A percentile compares a stretch with the other conserved stretches of the same genome.
Conservation (phyloP, 2,329 filamentous ascomycete genomes). For the Neonectria hederae region DNA sequence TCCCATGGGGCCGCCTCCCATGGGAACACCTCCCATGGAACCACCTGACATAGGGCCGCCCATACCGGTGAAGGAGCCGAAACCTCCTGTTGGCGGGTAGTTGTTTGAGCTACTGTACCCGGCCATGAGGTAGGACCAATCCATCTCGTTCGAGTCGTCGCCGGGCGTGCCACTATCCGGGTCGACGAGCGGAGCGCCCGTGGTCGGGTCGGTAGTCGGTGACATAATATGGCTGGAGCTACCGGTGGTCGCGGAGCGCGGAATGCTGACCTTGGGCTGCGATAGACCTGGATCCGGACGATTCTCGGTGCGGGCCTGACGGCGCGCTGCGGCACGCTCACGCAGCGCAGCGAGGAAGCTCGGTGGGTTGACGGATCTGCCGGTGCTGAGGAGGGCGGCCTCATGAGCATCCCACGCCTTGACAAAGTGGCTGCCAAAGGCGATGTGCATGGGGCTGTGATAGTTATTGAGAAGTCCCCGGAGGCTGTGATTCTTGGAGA, state of each 20-base stretch:
- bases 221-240: constrained; percentile 47
- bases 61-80: constrained; percentile 41
- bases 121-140: constrained; percentile 60
- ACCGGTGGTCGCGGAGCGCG: constrained; percentile 34
- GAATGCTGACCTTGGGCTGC: constrained; percentile 39
- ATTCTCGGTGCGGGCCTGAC: constrained; percentile 45
- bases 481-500: constrained; percentile 63
- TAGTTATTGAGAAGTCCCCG: constrained; percentile 60
- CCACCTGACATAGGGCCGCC: constrained; percentile 23
- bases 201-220: constrained; percentile 39
- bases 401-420: constrained; percentile 71
- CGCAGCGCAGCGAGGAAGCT: constrained; percentile 59
- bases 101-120: constrained; percentile 49
- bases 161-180: constrained; percentile 36
- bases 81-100: constrained; percentile 44
- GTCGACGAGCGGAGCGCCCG: constrained; percentile 20
- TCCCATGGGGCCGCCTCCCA: constrained; percentile 32
- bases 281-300: constrained; percentile 35
- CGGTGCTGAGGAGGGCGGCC: constrained; percentile 56
- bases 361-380: constrained; percentile 55
- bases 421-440: constrained; percentile 66
- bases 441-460: constrained; percentile 65
- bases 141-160: constrained; percentile 52
- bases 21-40: constrained; percentile 3
- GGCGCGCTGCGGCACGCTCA: constrained; percentile 53